Percentiles rank a stretch among this genome's conserved stretches.
Evolutionary conservation across 495 filamentous ascomycete genomes (phyloP).

Genomic region (Parathielavia appendiculata): DNA sequence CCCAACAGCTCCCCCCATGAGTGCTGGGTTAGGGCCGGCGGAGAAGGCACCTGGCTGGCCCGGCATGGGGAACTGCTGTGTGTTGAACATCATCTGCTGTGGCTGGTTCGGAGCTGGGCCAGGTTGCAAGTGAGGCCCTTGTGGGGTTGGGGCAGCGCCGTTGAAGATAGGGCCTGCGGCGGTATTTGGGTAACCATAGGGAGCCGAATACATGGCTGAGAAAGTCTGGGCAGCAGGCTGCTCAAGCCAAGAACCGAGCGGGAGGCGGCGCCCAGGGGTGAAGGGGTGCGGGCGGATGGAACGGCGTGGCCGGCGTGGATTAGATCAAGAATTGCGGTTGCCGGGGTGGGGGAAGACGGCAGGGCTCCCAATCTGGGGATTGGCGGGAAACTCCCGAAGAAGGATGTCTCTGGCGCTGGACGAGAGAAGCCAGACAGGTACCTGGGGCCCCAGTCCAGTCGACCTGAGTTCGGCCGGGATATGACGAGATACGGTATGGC

Average conservation of each 20-base stretch:
- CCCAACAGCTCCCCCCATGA: slow-evolving; percentile 45
- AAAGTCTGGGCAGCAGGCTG: slow-evolving; percentile 18
- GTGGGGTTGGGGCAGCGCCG: slow-evolving; percentile 46
- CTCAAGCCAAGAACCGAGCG: slow-evolving; percentile 26
- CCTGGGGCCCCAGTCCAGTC: slow-evolving; percentile 20
- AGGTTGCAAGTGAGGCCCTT: slow-evolving; percentile 46
- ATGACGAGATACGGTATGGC: slow-evolving; percentile 9
- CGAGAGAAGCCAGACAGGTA: slow-evolving; percentile 9
- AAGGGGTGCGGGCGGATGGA: slow-evolving; percentile 15
- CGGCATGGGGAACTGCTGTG: slow-evolving; percentile 45
- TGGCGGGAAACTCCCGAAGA: slow-evolving; percentile 7
- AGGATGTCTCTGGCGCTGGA: background rate
- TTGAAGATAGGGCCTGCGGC: slow-evolving; percentile 43
- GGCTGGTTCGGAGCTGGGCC: slow-evolving; percentile 40
- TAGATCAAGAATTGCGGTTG: slow-evolving; percentile 35
- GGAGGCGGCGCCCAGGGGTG: slow-evolving; percentile 15
- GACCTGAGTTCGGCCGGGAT: slow-evolving; percentile 13
- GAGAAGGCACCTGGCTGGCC: slow-evolving; percentile 40
- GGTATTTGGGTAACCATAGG: slow-evolving; percentile 47
- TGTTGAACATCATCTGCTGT: slow-evolving; percentile 46
- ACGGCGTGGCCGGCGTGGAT: slow-evolving; percentile 29
- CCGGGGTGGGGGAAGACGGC: slow-evolving; percentile 32
- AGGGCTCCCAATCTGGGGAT: slow-evolving; percentile 26
- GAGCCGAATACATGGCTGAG: slow-evolving; percentile 46
- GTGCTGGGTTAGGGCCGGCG: slow-evolving; percentile 38